Percentiles rank a stretch among this genome's conserved stretches.
Evolutionary conservation across 768 basidiomycete genomes (phyloP).

Genomic region (Collybia mongolica): DNA sequence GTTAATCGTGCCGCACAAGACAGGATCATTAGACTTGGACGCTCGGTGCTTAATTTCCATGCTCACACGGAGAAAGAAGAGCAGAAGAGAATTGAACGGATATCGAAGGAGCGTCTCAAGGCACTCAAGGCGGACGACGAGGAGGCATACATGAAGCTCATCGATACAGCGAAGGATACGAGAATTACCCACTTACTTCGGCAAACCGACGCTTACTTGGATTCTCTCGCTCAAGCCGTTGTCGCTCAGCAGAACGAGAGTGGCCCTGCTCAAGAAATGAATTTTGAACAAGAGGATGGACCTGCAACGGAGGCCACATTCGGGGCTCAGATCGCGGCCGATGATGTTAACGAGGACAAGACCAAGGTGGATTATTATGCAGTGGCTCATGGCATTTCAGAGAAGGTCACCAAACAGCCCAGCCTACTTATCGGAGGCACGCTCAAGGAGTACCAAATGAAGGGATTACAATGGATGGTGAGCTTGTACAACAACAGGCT

Average conservation of each 20-base stretch:
- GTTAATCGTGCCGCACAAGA: conserved; percentile 64
- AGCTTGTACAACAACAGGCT: conserved; percentile 95
- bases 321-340: conserved; percentile 73
- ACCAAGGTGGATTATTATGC: conserved; percentile 94
- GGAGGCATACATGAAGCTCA: conserved; percentile 98
- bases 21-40: conserved; percentile 72
- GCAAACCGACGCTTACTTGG: conserved; percentile 94
- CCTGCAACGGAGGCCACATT: conserved; percentile 87
- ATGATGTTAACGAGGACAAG: conserved; percentile 56
- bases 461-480: conserved; percentile 98
- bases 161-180: conserved; percentile 98
- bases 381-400: conserved; percentile 89
- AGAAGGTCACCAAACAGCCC: conserved; percentile 78
- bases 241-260: conserved; percentile 85
- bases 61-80: conserved; percentile 94
- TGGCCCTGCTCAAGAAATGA: conserved; percentile 36
- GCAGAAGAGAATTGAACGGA: conserved; percentile 92
- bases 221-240: conserved; percentile 93
- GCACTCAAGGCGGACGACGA: conserved; percentile 98
- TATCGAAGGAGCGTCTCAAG: conserved; percentile 96
- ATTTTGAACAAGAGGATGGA: conserved; percentile 65
- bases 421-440: conserved; percentile 79
- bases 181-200: conserved; percentile 94
- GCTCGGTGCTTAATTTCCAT: conserved; percentile 83
- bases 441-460: conserved; percentile 92